Evolutionary conservation across 495 filamentous ascomycete species (phyloP).

Genomic region (Parathielavia hyrcaniae): DNA sequence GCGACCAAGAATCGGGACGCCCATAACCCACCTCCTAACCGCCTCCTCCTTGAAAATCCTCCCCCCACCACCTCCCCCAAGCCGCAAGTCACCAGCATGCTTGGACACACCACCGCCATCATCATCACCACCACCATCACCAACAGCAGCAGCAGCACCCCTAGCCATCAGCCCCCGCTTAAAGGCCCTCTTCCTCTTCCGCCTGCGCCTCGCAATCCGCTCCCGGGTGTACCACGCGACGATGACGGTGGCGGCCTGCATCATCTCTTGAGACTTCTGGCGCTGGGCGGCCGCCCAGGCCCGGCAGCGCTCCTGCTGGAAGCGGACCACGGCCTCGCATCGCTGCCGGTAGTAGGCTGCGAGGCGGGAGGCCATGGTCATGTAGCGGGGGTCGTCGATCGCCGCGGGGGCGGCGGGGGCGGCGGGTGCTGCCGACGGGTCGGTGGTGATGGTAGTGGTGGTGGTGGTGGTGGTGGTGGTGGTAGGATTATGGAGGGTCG

Average conservation of each 20-base stretch:
- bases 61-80: neutral
- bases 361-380: constrained; percentile 38
- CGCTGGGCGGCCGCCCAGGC: constrained; percentile 33
- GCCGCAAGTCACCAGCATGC: too few species aligned
- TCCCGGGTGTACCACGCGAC: constrained; percentile 38
- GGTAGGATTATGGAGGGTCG: neutral
- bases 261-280: constrained; percentile 36
- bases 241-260: constrained; percentile 34
- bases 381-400: constrained; percentile 27
- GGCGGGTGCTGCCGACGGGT: neutral
- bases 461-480: neutral
- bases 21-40: constrained; percentile 34
- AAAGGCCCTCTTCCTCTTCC: constrained; percentile 24
- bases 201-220: constrained; percentile 28
- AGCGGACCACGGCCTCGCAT: constrained; percentile 32
- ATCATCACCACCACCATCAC: neutral
- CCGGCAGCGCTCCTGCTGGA: constrained; percentile 36
- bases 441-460: neutral
- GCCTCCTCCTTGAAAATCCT: constrained; percentile 31
- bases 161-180: constrained; percentile 21
- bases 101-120: neutral
- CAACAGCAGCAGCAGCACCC: neutral
- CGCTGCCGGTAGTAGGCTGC: constrained; percentile 37
- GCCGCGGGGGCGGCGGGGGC: constrained; percentile 2
- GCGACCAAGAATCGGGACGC: constrained; percentile 17